Conservation (phyloP, 2,329 filamentous ascomycete species). For the Cordyceps farinosa region DNA sequence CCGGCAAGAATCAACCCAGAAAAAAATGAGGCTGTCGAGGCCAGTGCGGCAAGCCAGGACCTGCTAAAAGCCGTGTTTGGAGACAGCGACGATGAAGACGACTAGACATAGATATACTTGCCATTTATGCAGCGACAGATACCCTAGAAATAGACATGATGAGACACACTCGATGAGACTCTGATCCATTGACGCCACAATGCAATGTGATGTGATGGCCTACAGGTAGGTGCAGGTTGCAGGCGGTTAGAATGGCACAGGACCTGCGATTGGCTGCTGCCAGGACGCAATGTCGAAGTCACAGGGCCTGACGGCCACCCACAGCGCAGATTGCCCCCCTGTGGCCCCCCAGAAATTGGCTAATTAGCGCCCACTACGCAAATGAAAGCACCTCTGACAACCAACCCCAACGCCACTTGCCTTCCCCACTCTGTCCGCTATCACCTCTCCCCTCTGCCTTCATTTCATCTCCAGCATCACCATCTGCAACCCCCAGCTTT, state of each 20-base stretch:
- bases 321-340: neutral
- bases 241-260: neutral
- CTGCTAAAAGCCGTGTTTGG: constrained; percentile 94
- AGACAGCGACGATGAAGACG: constrained; percentile 67
- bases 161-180: neutral
- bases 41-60: constrained; percentile 68
- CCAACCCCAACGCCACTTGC: constrained; percentile 2
- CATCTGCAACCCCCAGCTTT: neutral
- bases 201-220: neutral
- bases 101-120: constrained; percentile 3
- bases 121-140: neutral
- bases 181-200: neutral
- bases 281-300: neutral
- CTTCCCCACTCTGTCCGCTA: constrained; percentile 8
- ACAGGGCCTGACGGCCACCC: neutral
- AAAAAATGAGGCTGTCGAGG: constrained; percentile 65
- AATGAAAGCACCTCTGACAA: neutral
- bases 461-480: constrained; percentile 16
- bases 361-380: constrained; percentile 9
- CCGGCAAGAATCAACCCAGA: constrained; percentile 60
- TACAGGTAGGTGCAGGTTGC: neutral
- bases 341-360: neutral
- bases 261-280: neutral
- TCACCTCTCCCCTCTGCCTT: constrained; percentile 6
- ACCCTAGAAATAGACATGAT: neutral